Evolutionary conservation across 1,139 yeast species (phyloP), one percentile per base, ranked within the genome.

Genomic region (Suhomyces ambrosiae): DNA sequence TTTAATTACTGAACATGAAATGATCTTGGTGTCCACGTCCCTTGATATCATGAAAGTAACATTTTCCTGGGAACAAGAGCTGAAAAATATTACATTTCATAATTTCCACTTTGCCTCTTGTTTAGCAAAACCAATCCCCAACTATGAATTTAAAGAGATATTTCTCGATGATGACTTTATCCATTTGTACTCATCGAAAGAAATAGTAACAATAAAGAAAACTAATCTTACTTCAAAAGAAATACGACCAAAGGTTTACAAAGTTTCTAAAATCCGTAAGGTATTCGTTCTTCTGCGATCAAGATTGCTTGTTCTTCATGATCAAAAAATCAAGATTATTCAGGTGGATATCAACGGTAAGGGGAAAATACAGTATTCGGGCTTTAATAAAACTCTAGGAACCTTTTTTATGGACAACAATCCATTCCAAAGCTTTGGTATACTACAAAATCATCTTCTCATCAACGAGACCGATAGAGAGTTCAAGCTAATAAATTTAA

Each of bases 341-440:
- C 7, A 12, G 4, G 13, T 31, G 5, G 28, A 26, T 8, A 17
- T 12, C 4, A 21, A 18, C 11, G 16, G 5, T 3, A 29, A 28
- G 7, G 38, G 35, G 10, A 23, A 26, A 15, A 32, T 38, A 4
- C 9, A 4, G 6, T 32, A 27, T 19, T 22, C 15, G 6, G 23
- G 22, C 7, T 12, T 38, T 9, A 30, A 35, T 14, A 45, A 54
- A 29, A 46, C 56, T 9, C 45, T 70, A 24, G 71, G 68, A 4
- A 49, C 47, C 9, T 41, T 37, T 25, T 42, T 50, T 11, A 56
- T 54, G 30, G 56, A 56, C 29, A 54, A 60, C 18, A 43, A 52
- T 13, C 30, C 37, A 5, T 36, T 27, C 18, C 45, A 40, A 17
- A 26, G 37, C 3, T 35, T 37, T 18, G 18, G 12, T 6, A 12